Base-by-base conservation (phyloP, 768 basidiomycete genomes). In the Phanerochaete sordida region DNA sequence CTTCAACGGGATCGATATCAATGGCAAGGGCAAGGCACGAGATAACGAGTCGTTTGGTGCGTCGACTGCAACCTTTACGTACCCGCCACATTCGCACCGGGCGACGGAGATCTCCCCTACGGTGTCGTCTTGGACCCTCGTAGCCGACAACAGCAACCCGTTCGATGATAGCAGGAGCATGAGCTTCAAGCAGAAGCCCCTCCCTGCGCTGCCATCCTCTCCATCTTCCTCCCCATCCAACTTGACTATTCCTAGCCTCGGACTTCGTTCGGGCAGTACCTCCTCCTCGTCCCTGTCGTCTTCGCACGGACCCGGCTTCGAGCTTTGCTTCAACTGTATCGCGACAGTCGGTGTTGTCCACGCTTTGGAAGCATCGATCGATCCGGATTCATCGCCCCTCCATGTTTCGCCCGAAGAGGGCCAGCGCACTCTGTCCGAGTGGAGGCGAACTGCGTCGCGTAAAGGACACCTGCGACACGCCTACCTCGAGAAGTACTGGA, bases 401-500 rank as follows among this genome's bases (percentile, higher is more conserved):
- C 63, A 73, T 24, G 68, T 72, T 33, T 82, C 83, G 1, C 80
- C 81, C 9, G 81, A 81, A 62, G 84, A 86, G 66, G 77, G 81
- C 9, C 77, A 81, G 64, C 70, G 74, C 30, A 79, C 77, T 19
- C 69, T 77, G 59, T 82, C 81, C n/a, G 78, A 81, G 61, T 84
- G 86, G 84, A 74, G 83, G 62, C 77, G 90, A 37, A 82, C 85
- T 30, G 85, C 88, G 1, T 89, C 90, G 1, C 76, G 76, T 65
- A 92, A 91, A 70, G 91, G 91, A 4, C 53, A 54, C 61, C 72
- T 88, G 50, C 81, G 95, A 12, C 95, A 98, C 70, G 88, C 91
- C 1, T 98, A 90, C 69, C 73, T 84, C 46, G 95, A 96, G 74
- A 91, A 91, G 71, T 80, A 90, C 2, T 97, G 95, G 95, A 86